These are phyloP conservation scores for Maudiozyma bulderi DNA, from an alignment of 805 yeast genomes.

Conservation along the genomic window DNA sequence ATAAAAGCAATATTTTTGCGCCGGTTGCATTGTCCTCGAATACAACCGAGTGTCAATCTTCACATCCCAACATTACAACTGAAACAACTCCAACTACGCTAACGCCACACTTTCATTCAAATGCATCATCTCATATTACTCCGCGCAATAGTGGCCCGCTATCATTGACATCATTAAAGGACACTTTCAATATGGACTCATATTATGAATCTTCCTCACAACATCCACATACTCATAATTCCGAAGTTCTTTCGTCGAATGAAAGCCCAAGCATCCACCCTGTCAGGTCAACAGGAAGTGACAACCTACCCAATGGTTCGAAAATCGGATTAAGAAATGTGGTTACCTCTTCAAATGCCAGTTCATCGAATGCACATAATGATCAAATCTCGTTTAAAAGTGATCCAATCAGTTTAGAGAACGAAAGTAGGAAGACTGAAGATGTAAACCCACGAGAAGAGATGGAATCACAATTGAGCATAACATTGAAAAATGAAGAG, in stretches of 20 bases:
- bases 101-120: neutral
- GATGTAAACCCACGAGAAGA: neutral
- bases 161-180: constrained; percentile 4
- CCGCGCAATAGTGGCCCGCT: neutral
- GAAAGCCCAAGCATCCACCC: neutral
- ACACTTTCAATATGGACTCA: constrained; percentile 2
- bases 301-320: neutral
- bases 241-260: neutral
- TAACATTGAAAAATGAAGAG: constrained; percentile 20
- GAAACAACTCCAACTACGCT: neutral
- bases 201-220: neutral
- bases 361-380: neutral
- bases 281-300: neutral
- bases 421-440: neutral
- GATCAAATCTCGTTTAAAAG: neutral
- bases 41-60: neutral
- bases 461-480: constrained; percentile 3
- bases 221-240: neutral
- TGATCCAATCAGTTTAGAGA: constrained; percentile 1
- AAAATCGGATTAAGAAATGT: no score
- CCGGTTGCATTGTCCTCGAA: neutral
- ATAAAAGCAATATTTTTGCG: neutral
- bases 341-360: neutral
- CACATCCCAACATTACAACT: neutral
- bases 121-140: neutral